phyloP scores from a whole-genome alignment of 1,139 yeast species.

The Saccharomycopsis hybrid region DNA sequence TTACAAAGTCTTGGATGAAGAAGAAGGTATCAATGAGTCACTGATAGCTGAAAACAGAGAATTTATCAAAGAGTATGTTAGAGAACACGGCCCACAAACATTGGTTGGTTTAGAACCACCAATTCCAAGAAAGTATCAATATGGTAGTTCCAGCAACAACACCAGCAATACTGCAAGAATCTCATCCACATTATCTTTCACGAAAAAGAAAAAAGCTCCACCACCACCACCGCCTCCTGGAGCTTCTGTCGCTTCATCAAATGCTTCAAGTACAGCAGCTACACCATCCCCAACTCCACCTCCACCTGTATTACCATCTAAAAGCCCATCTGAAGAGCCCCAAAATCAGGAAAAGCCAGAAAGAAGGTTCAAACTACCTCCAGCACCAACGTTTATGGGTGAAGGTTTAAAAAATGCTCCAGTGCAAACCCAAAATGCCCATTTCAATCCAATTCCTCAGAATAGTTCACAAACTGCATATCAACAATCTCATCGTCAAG shows the following conservation, averaged over 20 bases:
- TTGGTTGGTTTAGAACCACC: constrained; percentile 84
- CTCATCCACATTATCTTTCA: constrained; percentile 23
- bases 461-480: constrained; percentile 26
- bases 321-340: neutral
- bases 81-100: constrained; percentile 69
- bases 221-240: constrained; percentile 41
- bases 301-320: neutral
- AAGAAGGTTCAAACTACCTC: constrained; percentile 25
- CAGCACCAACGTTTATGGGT: constrained; percentile 19
- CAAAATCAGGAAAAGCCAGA: no score
- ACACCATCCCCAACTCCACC: constrained; percentile 26
- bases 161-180: neutral
- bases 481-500: constrained; percentile 29
- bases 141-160: constrained; percentile 13
- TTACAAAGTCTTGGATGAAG: constrained; percentile 58
- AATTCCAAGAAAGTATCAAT: constrained; percentile 55
- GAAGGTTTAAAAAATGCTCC: constrained; percentile 12
- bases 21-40: constrained; percentile 79
- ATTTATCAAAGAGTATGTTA: constrained; percentile 71
- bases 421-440: constrained; percentile 1
- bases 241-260: constrained; percentile 23
- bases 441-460: constrained; percentile 22
- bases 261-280: constrained; percentile 25
- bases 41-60: constrained; percentile 85
- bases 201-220: constrained; percentile 42